Percentiles rank a stretch among this genome's conserved stretches.
Conservation (phyloP, 805 yeast genomes). For the Candida verbasci region DNA sequence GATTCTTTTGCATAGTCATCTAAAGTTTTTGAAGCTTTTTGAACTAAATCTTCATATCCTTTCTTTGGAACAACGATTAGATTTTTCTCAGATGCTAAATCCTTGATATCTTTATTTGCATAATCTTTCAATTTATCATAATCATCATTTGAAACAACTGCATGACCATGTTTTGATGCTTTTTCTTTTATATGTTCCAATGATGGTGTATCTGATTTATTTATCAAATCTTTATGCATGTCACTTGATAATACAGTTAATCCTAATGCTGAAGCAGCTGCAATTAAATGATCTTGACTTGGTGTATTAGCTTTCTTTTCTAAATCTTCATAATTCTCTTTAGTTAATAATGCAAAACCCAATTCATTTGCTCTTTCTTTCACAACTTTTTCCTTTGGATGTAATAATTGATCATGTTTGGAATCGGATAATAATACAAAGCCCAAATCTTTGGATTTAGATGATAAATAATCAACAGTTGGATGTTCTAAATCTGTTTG, state of each 20-base stretch:
- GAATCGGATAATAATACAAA: slow-evolving; percentile 4
- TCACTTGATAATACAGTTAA: slow-evolving; percentile 11
- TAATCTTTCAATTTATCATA: slow-evolving; percentile 11
- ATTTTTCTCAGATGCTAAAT: slow-evolving; percentile 19
- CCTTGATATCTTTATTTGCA: slow-evolving; percentile 20
- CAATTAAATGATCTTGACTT: slow-evolving; percentile 8
- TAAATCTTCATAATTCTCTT: slow-evolving; percentile 11
- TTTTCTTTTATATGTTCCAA: slow-evolving; percentile 15
- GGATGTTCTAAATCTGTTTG: slow-evolving; percentile 10
- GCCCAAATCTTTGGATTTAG: slow-evolving; percentile 13
- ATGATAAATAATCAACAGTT: slow-evolving; percentile 13
- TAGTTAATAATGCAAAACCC: slow-evolving; percentile 4
- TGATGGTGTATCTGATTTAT: slow-evolving; percentile 22
- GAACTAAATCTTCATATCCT: slow-evolving; percentile 6
- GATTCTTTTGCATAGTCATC: slow-evolving; percentile 21
- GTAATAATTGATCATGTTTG: slow-evolving; percentile 11
- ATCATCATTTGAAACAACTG: slow-evolving; percentile 11
- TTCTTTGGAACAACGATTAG: slow-evolving; percentile 6
- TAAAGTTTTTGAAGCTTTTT: slow-evolving; percentile 18
- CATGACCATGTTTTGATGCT: slow-evolving; percentile 11
- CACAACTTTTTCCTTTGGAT: slow-evolving; percentile 21
- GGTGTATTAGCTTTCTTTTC: slow-evolving; percentile 26
- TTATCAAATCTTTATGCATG: slow-evolving; percentile 10
- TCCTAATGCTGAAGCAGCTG: slow-evolving; percentile 17
- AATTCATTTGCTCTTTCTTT: slow-evolving; percentile 12